phyloP scores from a whole-genome alignment of 73 alveolate genomes.

The Paraurostyla sp. region DNA sequence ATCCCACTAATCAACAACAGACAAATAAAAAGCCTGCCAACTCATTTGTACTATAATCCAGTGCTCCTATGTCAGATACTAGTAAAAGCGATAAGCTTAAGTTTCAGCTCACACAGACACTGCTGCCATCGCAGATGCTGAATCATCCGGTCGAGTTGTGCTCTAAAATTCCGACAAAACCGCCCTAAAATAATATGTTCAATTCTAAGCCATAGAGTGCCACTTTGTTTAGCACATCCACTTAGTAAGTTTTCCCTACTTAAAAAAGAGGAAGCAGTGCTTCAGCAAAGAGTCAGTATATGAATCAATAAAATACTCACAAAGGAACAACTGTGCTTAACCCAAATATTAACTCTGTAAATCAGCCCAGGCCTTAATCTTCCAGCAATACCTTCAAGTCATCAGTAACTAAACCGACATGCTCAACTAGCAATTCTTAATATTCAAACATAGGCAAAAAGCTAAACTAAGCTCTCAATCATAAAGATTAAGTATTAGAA shows the following conservation, averaged over 20 bases:
- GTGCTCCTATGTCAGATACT: conserved; percentile 2
- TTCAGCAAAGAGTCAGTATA: not conserved
- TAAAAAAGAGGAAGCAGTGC: not conserved
- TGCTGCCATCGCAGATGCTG: not conserved
- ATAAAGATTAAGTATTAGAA: not conserved
- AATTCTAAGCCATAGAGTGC: not conserved
- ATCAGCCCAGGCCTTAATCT: too few relatives aligned
- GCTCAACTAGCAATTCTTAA: not conserved
- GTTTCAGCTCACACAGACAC: not conserved
- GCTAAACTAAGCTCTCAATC: not conserved
- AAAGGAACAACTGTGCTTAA: too few relatives aligned
- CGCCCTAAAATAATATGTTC: not conserved
- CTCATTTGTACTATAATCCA: not conserved
- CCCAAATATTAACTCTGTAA: too few relatives aligned
- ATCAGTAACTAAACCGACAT: not conserved
- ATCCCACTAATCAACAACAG: not conserved
- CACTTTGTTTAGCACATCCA: not conserved
- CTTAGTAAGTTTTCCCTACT: not conserved
- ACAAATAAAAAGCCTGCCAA: not conserved
- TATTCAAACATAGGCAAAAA: not conserved
- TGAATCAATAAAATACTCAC: not conserved
- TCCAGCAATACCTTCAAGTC: not conserved
- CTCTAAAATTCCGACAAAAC: too few relatives aligned
- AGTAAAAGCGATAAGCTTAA: too few relatives aligned
- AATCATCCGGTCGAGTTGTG: too few relatives aligned